Evolutionary conservation across 2,329 filamentous ascomycete species (phyloP), one percentile per base, ranked within the genome.

Genomic region (Aureobasidium sp.): DNA sequence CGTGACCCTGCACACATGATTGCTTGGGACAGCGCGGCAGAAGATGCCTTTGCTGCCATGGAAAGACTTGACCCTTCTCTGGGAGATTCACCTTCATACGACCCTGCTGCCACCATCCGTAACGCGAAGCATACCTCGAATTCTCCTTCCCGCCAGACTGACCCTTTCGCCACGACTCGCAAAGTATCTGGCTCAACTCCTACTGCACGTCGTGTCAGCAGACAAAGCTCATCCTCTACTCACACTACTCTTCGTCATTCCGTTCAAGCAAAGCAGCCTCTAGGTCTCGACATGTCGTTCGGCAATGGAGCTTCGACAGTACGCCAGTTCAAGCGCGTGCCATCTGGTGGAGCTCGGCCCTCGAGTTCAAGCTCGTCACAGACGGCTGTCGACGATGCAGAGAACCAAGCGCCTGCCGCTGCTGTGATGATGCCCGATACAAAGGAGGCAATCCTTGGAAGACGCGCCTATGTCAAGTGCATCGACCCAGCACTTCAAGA

Each of bases 221-320:
- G 71, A 41, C 69, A 72, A 59, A 67, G 68, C 3, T 74, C 72
- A 9, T 69, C 70, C 13, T 67, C 68, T 5, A 78, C 74, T 14
- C 74, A 76, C 2, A 79, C 78, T 3, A 74, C 77, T 37, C 75
- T 77, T 21, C 74, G 74, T 25, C 69, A 78, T 59, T 79, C 76
- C 63, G 69, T 71, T 37, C 69, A 72, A 49, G 66, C 69, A 9
- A 91, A 90, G 74, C 87, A 90, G 66, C 92, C 93, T 0, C 81
- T 97, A 1, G 91, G 91, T 61, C 83, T 94, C 1, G 91, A 97
- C 69, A 87, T 96, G 79, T 95, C 88, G 7, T 97, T 95, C 75
- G 94, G 93, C 57, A 97, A 97, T 74, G 89, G 87, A 8, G 90
- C 90, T 1, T 97, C 93, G 1, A 96, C 92, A 16, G 90, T 96